Conservation (phyloP, 768 basidiomycete genomes). For the Inosperma sp. region DNA sequence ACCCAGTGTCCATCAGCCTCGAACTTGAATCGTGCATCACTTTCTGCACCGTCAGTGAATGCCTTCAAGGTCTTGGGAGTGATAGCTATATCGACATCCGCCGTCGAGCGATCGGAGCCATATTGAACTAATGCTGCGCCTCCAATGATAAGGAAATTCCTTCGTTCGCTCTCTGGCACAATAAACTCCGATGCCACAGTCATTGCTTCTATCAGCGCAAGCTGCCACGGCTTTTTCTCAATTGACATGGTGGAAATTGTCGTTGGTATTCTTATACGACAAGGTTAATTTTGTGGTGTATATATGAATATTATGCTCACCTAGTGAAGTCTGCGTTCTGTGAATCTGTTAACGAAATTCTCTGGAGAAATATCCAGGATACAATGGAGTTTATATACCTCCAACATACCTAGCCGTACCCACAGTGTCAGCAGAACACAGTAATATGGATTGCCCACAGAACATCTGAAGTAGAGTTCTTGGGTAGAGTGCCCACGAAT, state of each 20-base stretch:
- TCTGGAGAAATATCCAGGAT: no score
- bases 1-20: slow-evolving; percentile 1
- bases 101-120: background rate
- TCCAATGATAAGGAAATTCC: background rate
- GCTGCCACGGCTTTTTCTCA: background rate
- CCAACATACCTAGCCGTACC: no score
- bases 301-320: background rate
- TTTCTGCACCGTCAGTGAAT: background rate
- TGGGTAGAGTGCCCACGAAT: no score
- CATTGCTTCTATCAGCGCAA: slow-evolving; percentile 1
- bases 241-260: background rate
- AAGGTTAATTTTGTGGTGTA: background rate
- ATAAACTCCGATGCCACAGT: background rate
- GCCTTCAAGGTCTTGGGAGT: slow-evolving; percentile 2
- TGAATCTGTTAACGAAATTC: no score
- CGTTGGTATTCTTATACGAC: no score
- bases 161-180: background rate
- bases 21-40: background rate
- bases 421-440: no score
- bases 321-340: no score
- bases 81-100: background rate
- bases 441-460: no score
- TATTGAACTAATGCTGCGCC: slow-evolving; percentile 3
- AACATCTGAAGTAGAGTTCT: no score
- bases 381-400: no score